phyloP scores from a whole-genome alignment of 1,284 basidiomycete species.

The Porodaedalea pini region DNA sequence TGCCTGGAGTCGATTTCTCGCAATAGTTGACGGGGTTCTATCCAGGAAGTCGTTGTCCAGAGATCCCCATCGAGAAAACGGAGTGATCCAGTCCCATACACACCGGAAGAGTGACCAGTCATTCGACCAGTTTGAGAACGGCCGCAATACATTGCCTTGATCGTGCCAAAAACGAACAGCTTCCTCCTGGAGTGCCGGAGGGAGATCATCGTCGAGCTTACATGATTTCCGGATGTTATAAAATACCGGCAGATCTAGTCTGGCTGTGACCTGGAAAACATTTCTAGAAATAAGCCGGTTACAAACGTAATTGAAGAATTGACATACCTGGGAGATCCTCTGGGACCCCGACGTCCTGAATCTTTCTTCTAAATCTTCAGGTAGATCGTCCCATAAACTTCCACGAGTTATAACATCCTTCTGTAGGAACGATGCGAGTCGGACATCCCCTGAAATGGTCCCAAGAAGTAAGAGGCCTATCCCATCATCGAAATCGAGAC shows the following conservation, averaged over 20 bases:
- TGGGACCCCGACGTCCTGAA: not conserved
- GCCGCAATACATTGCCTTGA: not conserved
- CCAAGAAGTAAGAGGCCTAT: constrained; percentile 5
- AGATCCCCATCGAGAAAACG: constrained; percentile 7
- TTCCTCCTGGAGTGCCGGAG: too few species aligned
- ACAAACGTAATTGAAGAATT: not conserved
- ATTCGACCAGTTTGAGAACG: constrained; percentile 8
- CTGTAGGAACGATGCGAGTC: not conserved
- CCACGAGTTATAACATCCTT: not conserved
- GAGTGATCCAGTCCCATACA: constrained; percentile 1
- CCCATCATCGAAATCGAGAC: constrained; percentile 14
- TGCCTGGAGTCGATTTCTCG: not conserved
- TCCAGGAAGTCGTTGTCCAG: not conserved
- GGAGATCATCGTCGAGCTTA: too few species aligned
- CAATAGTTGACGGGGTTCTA: not conserved
- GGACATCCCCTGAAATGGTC: not conserved
- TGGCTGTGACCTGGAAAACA: not conserved
- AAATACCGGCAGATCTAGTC: not conserved
- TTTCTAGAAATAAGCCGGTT: not conserved
- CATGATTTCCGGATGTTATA: not conserved
- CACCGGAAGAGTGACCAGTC: constrained; percentile 4
- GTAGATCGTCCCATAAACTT: not conserved
- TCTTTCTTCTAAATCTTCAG: too few species aligned
- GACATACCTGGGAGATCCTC: not conserved
- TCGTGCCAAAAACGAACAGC: not conserved